Base-by-base conservation (phyloP, 257 asterid genomes). In the Scutellaria barbata region DNA sequence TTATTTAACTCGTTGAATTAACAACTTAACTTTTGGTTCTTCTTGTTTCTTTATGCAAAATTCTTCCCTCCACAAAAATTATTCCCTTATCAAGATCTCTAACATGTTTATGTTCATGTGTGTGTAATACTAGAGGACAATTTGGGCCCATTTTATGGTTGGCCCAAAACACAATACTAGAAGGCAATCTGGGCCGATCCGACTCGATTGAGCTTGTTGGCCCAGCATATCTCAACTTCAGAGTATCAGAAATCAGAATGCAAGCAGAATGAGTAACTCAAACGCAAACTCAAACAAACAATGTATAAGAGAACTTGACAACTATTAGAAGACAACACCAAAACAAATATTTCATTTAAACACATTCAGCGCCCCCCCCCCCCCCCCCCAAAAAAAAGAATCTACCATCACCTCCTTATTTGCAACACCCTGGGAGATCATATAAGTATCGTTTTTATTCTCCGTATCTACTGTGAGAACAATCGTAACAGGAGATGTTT, bases 381-480 rank as follows among this genome's bases (percentile, higher is more conserved):
- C n/a, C n/a, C n/a, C n/a, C n/a, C n/a, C n/a, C 39, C 5, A 66
- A 59, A 69, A 61, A 33, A 45, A 20, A 18, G 25, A 47, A 71
- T 70, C 40, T 17, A 11, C 48, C 50, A 45, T 17, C 17, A 25
- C 45, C 54, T 30, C 16, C 61, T 52, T 37, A 40, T 39, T 16
- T 64, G 55, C 41, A 54, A 54, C 51, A 39, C 35, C 13, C 25
- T 41, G 35, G 18, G 18, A 6, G 47, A 63, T 5, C 22, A 4
- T 74, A 20, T 10, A 63, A 17, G 40, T 46, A n/a, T 10, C 14
- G 11, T 14, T 4, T 58, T 13, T n/a, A 10, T 52, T 54, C 63
- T 70, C 70, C 52, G 35, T 52, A 17, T 17, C 56, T 74, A 13
- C 20, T 64, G 51, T 51, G 25, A 37, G 35, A 47, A 67, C 55